Evolutionary conservation across 2,329 filamentous ascomycete genomes (phyloP).

Genomic region (Anisogramma anomala): DNA sequence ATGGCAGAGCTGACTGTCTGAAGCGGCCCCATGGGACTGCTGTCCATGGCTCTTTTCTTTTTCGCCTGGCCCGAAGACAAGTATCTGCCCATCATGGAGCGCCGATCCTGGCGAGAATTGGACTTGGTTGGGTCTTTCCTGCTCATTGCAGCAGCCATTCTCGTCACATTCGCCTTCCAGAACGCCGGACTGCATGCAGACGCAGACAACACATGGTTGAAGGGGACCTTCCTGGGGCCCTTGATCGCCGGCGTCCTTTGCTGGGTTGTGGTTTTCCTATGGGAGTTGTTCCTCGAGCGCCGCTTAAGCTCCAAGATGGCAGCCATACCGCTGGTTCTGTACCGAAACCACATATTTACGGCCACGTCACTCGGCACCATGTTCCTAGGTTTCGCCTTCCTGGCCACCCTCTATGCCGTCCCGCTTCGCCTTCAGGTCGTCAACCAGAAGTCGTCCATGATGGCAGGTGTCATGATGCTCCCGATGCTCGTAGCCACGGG

Average conservation of each 20-base stretch:
- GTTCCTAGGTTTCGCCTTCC: slow-evolving; percentile 39
- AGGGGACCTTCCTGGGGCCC: slow-evolving; percentile 30
- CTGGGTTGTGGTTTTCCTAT: slow-evolving; percentile 28
- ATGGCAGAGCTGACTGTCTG: slow-evolving; percentile 10
- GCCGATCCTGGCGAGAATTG: slow-evolving; percentile 35
- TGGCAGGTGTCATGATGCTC: slow-evolving; percentile 39
- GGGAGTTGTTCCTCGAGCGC: slow-evolving; percentile 26
- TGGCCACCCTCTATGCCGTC: slow-evolving; percentile 37
- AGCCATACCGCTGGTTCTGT: slow-evolving; percentile 36
- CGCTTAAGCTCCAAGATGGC: slow-evolving; percentile 25
- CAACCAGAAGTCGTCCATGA: slow-evolving; percentile 32
- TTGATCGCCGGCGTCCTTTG: slow-evolving; percentile 27
- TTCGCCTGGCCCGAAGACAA: slow-evolving; percentile 37
- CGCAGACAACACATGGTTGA: slow-evolving; percentile 28
- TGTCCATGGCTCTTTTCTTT: slow-evolving; percentile 36
- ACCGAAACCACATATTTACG: slow-evolving; percentile 36
- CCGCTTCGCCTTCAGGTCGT: slow-evolving; percentile 40
- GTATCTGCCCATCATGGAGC: slow-evolving; percentile 27
- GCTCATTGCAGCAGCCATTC: slow-evolving; percentile 39
- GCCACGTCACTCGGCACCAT: slow-evolving; percentile 32
- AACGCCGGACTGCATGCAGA: slow-evolving; percentile 27
- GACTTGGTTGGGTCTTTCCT: slow-evolving; percentile 44
- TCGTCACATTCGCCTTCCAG: slow-evolving; percentile 49
- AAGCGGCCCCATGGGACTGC: slow-evolving; percentile 38
- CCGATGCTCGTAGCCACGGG: slow-evolving; percentile 41